A percentile compares a stretch with the other conserved stretches of the same genome.
Evolutionary conservation across 768 basidiomycete genomes (phyloP).

Genomic region (Lentinus tigrinus): DNA sequence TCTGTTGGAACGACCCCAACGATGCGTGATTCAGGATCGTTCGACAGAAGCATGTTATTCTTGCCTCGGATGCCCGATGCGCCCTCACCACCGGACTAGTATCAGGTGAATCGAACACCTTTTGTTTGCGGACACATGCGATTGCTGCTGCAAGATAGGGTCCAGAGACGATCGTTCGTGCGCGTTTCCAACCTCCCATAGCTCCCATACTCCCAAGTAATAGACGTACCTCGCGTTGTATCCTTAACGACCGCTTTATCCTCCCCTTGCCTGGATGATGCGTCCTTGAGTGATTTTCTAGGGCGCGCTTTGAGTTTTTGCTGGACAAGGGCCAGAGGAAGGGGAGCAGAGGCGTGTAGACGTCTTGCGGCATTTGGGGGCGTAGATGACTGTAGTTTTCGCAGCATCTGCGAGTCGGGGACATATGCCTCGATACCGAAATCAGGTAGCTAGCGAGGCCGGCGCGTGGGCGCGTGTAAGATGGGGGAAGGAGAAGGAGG

Average conservation of each 20-base stretch:
- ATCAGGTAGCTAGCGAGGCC: not conserved
- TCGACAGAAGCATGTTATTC: no score
- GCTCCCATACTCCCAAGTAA: no score
- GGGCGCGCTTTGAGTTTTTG: not conserved
- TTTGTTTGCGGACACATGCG: not conserved
- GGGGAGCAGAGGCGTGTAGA: slow-evolving; percentile 10
- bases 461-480: not conserved
- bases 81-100: no score
- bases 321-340: slow-evolving; percentile 1
- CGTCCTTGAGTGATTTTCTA: not conserved
- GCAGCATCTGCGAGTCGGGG: slow-evolving; percentile 10
- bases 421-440: slow-evolving; percentile 3
- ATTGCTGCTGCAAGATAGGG: no score
- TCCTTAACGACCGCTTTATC: not conserved
- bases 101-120: no score
- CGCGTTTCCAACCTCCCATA: no score
- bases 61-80: no score
- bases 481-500: not conserved
- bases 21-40: no score
- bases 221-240: not conserved
- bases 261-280: not conserved
- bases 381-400: slow-evolving; percentile 9
- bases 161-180: no score
- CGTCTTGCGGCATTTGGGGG: not conserved
- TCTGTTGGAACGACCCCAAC: no score